These are phyloP conservation scores for Thermothelomyces thermophilus DNA, from an alignment of 2,329 filamentous ascomycete species.

Conservation along the genomic window DNA sequence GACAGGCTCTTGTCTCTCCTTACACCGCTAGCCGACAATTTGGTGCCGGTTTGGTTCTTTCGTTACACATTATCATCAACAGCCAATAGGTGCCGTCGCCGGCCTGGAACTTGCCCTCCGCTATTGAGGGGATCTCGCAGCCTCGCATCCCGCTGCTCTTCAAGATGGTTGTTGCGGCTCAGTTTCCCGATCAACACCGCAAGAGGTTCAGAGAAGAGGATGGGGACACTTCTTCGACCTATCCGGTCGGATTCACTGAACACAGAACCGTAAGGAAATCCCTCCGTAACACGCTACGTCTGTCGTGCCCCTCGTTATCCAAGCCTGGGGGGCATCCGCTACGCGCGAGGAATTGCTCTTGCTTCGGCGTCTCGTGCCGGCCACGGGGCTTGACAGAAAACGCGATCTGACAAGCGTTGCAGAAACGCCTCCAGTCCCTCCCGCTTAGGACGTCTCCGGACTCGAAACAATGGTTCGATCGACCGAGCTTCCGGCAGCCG, in stretches of 20 bases:
- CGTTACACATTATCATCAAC: too few relatives aligned
- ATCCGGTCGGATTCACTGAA: slow-evolving; percentile 40
- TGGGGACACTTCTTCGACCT: slow-evolving; percentile 32
- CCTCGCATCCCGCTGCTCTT: neutral
- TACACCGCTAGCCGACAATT: too few relatives aligned
- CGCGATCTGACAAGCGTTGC: slow-evolving; percentile 32
- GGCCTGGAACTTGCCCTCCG: too few relatives aligned
- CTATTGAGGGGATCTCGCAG: too few relatives aligned
- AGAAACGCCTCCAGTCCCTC: slow-evolving; percentile 30
- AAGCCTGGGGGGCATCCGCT: neutral
- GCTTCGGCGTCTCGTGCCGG: neutral
- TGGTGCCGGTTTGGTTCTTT: too few relatives aligned
- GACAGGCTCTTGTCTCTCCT: too few relatives aligned
- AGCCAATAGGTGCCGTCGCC: too few relatives aligned
- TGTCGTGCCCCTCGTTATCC: neutral
- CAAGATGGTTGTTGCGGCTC: slow-evolving; percentile 35
- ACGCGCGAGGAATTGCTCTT: neutral
- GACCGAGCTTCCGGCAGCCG: slow-evolving; percentile 18
- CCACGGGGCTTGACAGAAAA: neutral
- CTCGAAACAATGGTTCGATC: slow-evolving; percentile 21
- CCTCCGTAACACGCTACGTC: neutral
- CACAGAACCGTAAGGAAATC: slow-evolving; percentile 41
- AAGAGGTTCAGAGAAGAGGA: slow-evolving; percentile 45
- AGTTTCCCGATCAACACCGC: slow-evolving; percentile 33
- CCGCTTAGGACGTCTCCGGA: slow-evolving; percentile 22